Evolutionary conservation across 2,329 filamentous ascomycete species (phyloP).

Genomic region (Trichoderma koningiopsis): DNA sequence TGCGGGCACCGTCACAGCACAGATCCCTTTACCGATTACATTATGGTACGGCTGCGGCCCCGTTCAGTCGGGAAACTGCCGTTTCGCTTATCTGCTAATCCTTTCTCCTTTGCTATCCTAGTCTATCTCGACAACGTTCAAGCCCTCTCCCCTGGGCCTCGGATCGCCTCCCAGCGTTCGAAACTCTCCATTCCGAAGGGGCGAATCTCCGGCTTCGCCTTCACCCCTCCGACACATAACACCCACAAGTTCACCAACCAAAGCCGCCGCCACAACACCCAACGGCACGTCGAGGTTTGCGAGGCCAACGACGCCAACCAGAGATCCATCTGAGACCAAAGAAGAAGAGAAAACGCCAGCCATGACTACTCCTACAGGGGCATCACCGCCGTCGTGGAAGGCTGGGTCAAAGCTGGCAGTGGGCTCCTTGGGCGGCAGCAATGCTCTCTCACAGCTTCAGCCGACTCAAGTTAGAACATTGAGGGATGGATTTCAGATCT

Average conservation of each 20-base stretch:
- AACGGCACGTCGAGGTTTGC: constrained; percentile 38
- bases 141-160: constrained; percentile 71
- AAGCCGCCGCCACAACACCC: constrained; percentile 35
- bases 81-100: constrained; percentile 28
- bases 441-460: constrained; percentile 71
- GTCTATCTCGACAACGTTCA: constrained; percentile 63
- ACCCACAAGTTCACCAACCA: constrained; percentile 63
- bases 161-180: constrained; percentile 60
- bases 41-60: constrained; percentile 37
- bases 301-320: constrained; percentile 46
- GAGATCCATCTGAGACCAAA: constrained; percentile 44
- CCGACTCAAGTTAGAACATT: constrained; percentile 82
- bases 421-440: constrained; percentile 50
- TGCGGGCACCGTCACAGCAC: constrained; percentile 9
- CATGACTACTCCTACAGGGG: constrained; percentile 44
- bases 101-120: constrained; percentile 38
- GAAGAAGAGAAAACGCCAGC: constrained; percentile 33
- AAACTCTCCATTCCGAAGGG: constrained; percentile 64
- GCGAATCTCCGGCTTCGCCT: constrained; percentile 66
- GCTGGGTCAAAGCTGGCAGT: constrained; percentile 42
- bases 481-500: constrained; percentile 89
- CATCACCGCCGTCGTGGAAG: constrained; percentile 36
- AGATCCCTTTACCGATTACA: constrained; percentile 27
- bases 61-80: constrained; percentile 19
- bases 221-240: constrained; percentile 66